Evolutionary conservation across 805 yeast species (phyloP).

Genomic region (Geotrichum ghanense): DNA sequence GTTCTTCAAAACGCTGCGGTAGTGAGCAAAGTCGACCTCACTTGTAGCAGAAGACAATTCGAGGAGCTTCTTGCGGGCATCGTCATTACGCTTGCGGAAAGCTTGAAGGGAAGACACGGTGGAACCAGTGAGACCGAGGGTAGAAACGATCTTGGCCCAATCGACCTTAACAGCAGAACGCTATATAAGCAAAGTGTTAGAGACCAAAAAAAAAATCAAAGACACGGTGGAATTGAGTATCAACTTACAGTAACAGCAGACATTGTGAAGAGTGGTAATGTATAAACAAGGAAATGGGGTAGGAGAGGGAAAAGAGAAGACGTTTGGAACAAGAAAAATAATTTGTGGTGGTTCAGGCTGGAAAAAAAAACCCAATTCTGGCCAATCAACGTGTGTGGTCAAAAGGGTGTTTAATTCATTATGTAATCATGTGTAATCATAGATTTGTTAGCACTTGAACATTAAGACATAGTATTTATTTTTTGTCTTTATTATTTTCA

Average conservation of each 20-base stretch:
- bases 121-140: slow-evolving; percentile 84
- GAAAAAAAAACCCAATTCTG: too few relatives aligned
- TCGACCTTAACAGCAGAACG: slow-evolving; percentile 69
- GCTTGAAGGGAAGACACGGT: slow-evolving; percentile 82
- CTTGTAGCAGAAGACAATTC: slow-evolving; percentile 64
- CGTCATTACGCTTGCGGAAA: slow-evolving; percentile 97
- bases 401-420: neutral
- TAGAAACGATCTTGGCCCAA: slow-evolving; percentile 85
- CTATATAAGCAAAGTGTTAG: slow-evolving; percentile 2
- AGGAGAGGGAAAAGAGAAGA: neutral
- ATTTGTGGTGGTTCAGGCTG: neutral
- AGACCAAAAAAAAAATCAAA: neutral
- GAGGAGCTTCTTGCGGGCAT: slow-evolving; percentile 75
- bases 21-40: slow-evolving; percentile 68
- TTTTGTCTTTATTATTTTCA: too few relatives aligned
- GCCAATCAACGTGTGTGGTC: neutral
- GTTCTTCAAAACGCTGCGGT: slow-evolving; percentile 76
- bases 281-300: neutral
- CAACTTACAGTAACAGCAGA: slow-evolving; percentile 2
- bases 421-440: too few relatives aligned
- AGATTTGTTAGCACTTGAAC: too few relatives aligned
- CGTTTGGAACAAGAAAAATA: neutral
- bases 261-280: neutral
- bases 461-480: too few relatives aligned
- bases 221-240: neutral